Conservation (phyloP, 345 rosid species). For the sweet orange (Citrus sinensis) region DVS_A1.0 CM039164.1:3403501-3404000, state of each 20-base stretch:
- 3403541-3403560: background rate
- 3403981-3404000: background rate
- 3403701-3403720: conserved; percentile 85
- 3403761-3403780: conserved; percentile 77
- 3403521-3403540: background rate
- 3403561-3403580: background rate
- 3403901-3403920: background rate
- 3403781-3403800: conserved; percentile 77
- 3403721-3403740: conserved; percentile 80
- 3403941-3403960: background rate
- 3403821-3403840: conserved; percentile 91
- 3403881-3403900: background rate
- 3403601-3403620: background rate
- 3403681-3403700: conserved; percentile 67
- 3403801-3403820: conserved; percentile 71
- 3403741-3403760: conserved; percentile 85
- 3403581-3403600: background rate
- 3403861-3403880: conserved; percentile 53
- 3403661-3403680: conserved; percentile 51
- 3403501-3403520: background rate
- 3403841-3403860: conserved; percentile 90
- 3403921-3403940: background rate
- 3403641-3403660: background rate
- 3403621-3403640: background rate
- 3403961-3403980: background rate